These are phyloP conservation scores for Botrytis sinoallii DNA, from an alignment of 2,329 filamentous ascomycete genomes.

Conservation along the genomic window DNA sequence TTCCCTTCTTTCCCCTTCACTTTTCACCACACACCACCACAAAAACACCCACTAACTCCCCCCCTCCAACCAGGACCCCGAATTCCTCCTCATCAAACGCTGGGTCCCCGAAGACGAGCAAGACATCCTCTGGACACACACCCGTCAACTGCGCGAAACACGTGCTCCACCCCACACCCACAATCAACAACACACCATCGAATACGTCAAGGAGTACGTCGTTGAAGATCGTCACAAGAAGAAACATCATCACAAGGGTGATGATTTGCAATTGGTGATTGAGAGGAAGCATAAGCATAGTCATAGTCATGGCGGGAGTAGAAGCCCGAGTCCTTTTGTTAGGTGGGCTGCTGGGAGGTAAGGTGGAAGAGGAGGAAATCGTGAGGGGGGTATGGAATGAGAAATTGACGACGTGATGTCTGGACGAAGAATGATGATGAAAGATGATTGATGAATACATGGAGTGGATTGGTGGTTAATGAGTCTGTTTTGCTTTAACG, in stretches of 20 bases:
- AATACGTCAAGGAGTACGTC: conserved; percentile 34
- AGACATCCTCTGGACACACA: conserved; percentile 70
- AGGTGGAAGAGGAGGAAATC: neutral
- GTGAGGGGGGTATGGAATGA: neutral
- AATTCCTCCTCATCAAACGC: conserved; percentile 70
- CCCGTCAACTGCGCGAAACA: conserved; percentile 48
- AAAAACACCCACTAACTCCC: neutral
- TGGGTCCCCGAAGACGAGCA: conserved; percentile 72
- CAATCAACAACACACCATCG: conserved; percentile 17
- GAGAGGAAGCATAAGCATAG: conserved; percentile 16
- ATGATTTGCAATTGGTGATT: conserved; percentile 19
- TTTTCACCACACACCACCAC: no score
- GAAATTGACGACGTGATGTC: neutral
- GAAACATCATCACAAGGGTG: conserved; percentile 24
- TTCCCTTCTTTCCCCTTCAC: neutral
- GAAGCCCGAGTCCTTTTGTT: conserved; percentile 15
- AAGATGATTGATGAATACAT: neutral
- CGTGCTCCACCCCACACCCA: conserved; percentile 25
- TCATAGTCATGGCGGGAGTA: conserved; percentile 4
- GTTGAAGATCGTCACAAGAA: conserved; percentile 35
- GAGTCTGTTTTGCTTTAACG: neutral
- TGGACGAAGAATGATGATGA: neutral
- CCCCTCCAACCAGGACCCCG: conserved; percentile 50
- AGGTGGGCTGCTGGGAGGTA: conserved; percentile 19
- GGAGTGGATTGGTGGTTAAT: neutral